phyloP scores from a whole-genome alignment of 768 basidiomycete genomes.

The Flagelloscypha sp. region DNA sequence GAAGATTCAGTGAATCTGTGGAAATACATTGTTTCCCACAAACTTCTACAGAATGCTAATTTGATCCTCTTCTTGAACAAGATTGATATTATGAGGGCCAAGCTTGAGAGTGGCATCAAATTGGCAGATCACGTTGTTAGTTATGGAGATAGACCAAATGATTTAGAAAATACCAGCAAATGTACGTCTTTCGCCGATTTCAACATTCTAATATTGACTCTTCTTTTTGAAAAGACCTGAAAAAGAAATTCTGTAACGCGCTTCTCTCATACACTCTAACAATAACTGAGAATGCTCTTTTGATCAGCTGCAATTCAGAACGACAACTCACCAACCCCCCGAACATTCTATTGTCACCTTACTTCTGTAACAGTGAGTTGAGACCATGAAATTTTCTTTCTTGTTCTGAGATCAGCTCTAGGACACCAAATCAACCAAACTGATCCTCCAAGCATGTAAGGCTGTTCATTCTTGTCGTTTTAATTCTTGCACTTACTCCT shows the following conservation, averaged over 20 bases:
- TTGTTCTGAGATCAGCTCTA: conserved; percentile 16
- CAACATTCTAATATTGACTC: conserved; percentile 4
- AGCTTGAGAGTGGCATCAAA: conserved; percentile 56
- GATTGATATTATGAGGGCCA: conserved; percentile 62
- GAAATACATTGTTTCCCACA: conserved; percentile 66
- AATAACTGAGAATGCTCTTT: conserved; percentile 1
- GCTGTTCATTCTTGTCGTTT: not conserved
- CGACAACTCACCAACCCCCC: conserved; percentile 32
- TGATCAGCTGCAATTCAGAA: conserved; percentile 31
- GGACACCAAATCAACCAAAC: conserved; percentile 50
- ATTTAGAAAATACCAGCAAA: conserved; percentile 56
- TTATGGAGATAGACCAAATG: conserved; percentile 61
- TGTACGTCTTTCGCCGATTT: conserved; percentile 37
- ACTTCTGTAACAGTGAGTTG: conserved; percentile 55
- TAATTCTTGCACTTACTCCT: conserved; percentile 4
- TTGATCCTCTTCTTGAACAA: conserved; percentile 80
- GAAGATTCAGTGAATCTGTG: conserved; percentile 73
- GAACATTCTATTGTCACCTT: conserved; percentile 58
- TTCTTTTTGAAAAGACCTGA: conserved; percentile 23
- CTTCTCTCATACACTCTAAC: conserved; percentile 1
- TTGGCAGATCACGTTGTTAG: conserved; percentile 64
- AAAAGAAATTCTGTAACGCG: conserved; percentile 33
- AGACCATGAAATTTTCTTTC: conserved; percentile 5
- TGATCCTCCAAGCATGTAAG: conserved; percentile 41
- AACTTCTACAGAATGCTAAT: conserved; percentile 60